A percentile compares a stretch with the other conserved stretches of the same genome.
Evolutionary conservation across 202 grass and related monocot genomes (phyloP).

Genomic region (Dendrocalamus latiflorus): DNA sequence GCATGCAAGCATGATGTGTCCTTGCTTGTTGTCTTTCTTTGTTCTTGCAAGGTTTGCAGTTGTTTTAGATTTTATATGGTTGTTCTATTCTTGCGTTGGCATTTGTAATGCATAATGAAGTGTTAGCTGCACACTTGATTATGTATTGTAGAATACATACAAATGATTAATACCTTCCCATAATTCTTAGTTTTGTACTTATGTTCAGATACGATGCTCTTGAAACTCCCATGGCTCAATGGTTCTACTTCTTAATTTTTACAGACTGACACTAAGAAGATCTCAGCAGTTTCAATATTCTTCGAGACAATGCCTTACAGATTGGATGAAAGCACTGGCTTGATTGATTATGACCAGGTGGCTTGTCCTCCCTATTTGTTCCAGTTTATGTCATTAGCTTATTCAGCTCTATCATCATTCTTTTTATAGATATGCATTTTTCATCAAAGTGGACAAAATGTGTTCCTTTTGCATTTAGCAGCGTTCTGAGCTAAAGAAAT

Average conservation of each 20-base stretch:
- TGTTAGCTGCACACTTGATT: constrained; percentile 6
- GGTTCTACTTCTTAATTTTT: constrained; percentile 32
- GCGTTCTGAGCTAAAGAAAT: background rate
- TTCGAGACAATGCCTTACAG: constrained; percentile 99
- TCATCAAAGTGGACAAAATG: background rate
- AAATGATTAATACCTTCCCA: background rate
- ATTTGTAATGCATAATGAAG: constrained; percentile 10
- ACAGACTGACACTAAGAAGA: constrained; percentile 99
- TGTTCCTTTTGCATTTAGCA: background rate
- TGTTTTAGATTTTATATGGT: constrained; percentile 1
- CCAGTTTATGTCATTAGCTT: background rate
- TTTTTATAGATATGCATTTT: constrained; percentile 7
- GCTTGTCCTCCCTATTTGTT: constrained; percentile 6
- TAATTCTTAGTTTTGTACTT: background rate
- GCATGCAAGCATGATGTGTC: constrained; percentile 2
- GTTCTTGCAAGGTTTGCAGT: background rate
- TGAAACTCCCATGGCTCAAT: constrained; percentile 27
- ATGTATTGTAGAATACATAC: background rate
- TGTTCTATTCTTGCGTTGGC: background rate
- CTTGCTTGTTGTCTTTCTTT: constrained; percentile 2
- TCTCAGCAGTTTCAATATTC: constrained; percentile 96
- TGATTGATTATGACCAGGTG: constrained; percentile 99
- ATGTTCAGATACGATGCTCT: background rate
- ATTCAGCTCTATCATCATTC: background rate
- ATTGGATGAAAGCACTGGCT: constrained; percentile 95